Evolutionary conservation across 2,329 filamentous ascomycete species (phyloP).

Genomic region (Aspergillus latus): DNA sequence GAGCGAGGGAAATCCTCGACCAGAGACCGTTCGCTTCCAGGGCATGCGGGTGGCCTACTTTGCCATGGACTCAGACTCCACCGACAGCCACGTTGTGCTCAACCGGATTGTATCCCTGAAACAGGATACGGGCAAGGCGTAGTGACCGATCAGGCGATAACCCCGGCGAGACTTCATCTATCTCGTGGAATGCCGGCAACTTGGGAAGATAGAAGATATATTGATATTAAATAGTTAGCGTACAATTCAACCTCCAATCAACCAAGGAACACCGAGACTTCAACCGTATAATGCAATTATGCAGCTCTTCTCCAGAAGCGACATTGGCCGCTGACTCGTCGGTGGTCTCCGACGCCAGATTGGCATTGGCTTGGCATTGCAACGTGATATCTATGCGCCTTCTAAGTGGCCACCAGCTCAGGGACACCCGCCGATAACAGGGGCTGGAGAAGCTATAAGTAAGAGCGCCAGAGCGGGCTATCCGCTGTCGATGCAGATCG

Average conservation of each 20-base stretch:
- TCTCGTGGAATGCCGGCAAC: neutral
- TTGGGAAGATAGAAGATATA: neutral
- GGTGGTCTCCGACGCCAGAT: neutral
- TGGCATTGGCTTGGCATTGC: constrained; percentile 12
- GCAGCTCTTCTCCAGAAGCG: neutral
- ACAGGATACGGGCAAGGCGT: constrained; percentile 49
- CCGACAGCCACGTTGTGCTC: constrained; percentile 75
- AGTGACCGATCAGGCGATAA: neutral
- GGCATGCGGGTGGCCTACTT: constrained; percentile 73
- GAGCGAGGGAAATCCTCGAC: constrained; percentile 45
- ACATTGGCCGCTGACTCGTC: constrained; percentile 3
- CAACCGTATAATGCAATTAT: neutral
- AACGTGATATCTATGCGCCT: constrained; percentile 6
- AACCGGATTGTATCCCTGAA: constrained; percentile 92
- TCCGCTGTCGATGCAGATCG: neutral
- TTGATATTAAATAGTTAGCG: constrained; percentile 8
- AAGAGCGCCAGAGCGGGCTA: neutral
- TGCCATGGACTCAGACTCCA: constrained; percentile 71
- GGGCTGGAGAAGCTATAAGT: neutral
- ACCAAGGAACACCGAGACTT: neutral
- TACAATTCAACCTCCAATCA: neutral
- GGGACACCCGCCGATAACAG: constrained; percentile 1
- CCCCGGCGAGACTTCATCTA: neutral
- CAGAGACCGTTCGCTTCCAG: constrained; percentile 84
- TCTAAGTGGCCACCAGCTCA: constrained; percentile 6